Conservation (phyloP, 2,329 filamentous ascomycete species). For the Sarocladium oryzae region DNA sequence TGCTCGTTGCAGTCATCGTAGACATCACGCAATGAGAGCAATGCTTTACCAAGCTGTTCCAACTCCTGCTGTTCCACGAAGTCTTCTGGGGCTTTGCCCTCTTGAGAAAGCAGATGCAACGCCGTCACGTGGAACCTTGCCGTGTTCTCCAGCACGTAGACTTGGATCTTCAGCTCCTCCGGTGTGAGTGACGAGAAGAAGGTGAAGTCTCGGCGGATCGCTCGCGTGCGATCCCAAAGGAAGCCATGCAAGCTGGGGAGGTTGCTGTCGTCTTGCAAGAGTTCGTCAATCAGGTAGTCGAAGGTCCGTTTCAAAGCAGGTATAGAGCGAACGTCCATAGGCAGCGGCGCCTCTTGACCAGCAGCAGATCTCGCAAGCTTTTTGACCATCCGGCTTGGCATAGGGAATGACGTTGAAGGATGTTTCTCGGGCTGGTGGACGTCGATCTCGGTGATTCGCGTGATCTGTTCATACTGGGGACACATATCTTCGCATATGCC, state of each 20-base stretch:
- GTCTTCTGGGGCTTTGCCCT: conserved; percentile 49
- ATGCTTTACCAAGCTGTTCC: conserved; percentile 59
- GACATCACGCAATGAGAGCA: conserved; percentile 58
- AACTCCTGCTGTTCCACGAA: conserved; percentile 63
- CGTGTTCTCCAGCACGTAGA: conserved; percentile 61
- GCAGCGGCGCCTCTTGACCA: conserved; percentile 59
- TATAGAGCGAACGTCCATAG: conserved; percentile 61
- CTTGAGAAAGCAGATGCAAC: conserved; percentile 54
- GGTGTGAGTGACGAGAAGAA: conserved; percentile 56
- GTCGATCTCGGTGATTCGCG: conserved; percentile 55
- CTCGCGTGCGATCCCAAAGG: conserved; percentile 61
- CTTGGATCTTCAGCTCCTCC: conserved; percentile 50
- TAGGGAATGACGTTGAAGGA: conserved; percentile 35
- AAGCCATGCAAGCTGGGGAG: conserved; percentile 54
- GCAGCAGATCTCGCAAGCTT: conserved; percentile 61
- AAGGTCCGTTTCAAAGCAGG: conserved; percentile 51
- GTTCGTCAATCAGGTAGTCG: conserved; percentile 55
- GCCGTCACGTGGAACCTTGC: conserved; percentile 60
- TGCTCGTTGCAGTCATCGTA: conserved; percentile 60
- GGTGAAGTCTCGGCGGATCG: conserved; percentile 61
- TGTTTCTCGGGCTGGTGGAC: conserved; percentile 51
- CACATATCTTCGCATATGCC: conserved; percentile 66
- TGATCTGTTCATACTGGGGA: conserved; percentile 59
- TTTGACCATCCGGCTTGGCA: conserved; percentile 55
- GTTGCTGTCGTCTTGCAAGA: conserved; percentile 49